Percentiles rank a stretch among this genome's conserved stretches.
These are phyloP conservation scores for Stipa capillata DNA, from an alignment of 176 grass and related monocot species.

Conservation along the genomic window DNA sequence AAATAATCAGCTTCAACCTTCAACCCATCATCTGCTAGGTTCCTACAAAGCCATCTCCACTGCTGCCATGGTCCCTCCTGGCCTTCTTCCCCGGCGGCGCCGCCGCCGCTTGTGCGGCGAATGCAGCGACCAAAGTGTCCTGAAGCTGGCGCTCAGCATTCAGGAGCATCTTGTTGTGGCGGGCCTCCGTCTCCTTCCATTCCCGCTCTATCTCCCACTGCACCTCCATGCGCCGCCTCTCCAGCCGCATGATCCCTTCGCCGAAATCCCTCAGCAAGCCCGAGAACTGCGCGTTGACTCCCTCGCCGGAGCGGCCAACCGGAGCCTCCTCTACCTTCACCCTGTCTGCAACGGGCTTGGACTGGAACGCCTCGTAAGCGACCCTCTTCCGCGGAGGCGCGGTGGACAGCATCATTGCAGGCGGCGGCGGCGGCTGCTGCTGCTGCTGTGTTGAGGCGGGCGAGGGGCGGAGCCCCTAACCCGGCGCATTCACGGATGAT, in stretches of 20 bases:
- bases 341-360: constrained; percentile 24
- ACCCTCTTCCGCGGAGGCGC: constrained; percentile 44
- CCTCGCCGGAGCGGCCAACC: not conserved
- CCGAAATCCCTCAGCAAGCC: constrained; percentile 55
- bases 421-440: not conserved
- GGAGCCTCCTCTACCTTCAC: constrained; percentile 34
- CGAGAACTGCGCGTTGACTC: constrained; percentile 21
- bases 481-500: constrained; percentile 44
- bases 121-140: constrained; percentile 28
- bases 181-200: constrained; percentile 73
- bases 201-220: constrained; percentile 69
- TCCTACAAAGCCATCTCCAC: constrained; percentile 15
- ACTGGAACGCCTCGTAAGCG: constrained; percentile 31
- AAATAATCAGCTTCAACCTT: not conserved
- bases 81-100: constrained; percentile 55
- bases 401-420: constrained; percentile 29
- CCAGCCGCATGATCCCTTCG: constrained; percentile 53
- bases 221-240: constrained; percentile 72
- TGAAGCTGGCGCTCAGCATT: constrained; percentile 53
- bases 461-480: constrained; percentile 25
- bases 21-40: not conserved
- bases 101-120: too few relatives aligned
- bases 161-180: constrained; percentile 52
- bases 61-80: constrained; percentile 43
- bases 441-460: constrained; percentile 12